Conservation (phyloP, 2,329 filamentous ascomycete species). For the Exophiala bonariae region DNA sequence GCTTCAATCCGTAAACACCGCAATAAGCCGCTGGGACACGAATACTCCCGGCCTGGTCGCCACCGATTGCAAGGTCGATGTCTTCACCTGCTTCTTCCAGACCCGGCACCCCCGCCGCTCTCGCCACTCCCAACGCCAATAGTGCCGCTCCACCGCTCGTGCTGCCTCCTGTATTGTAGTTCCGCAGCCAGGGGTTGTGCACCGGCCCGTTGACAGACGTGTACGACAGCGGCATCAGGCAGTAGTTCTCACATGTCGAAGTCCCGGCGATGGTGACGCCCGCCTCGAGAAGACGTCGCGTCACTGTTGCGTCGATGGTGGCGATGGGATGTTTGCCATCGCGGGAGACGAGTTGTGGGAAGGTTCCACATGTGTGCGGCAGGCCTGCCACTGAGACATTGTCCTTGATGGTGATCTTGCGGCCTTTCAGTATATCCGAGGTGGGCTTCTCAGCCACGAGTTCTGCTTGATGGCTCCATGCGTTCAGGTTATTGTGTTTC, state of each 20-base stretch:
- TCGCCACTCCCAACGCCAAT: conserved; percentile 28
- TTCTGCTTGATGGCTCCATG: conserved; percentile 42
- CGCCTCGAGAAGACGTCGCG: conserved; percentile 35
- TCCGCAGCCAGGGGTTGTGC: conserved; percentile 36
- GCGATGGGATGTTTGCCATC: conserved; percentile 33
- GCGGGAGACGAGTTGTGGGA: conserved; percentile 32
- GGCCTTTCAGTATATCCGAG: conserved; percentile 30
- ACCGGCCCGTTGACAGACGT: conserved; percentile 39
- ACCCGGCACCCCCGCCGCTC: conserved; percentile 17
- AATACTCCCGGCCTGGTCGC: conserved; percentile 42
- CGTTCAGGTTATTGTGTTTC: conserved; percentile 43
- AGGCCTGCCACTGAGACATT: conserved; percentile 38
- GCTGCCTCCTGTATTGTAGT: conserved; percentile 38
- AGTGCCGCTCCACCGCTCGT: conserved; percentile 39
- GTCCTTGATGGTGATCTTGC: conserved; percentile 38
- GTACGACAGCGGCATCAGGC: conserved; percentile 37
- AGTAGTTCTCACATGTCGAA: conserved; percentile 42
- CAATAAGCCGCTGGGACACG: conserved; percentile 41
- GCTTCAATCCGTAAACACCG: conserved; percentile 48
- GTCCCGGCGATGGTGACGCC: conserved; percentile 38
- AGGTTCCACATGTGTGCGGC: conserved; percentile 37
- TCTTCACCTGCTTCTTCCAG: conserved; percentile 30
- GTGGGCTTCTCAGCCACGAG: conserved; percentile 31
- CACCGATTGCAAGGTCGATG: conserved; percentile 39
- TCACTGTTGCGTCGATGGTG: conserved; percentile 37